Percentiles rank a stretch among this genome's conserved stretches.
These are phyloP conservation scores for Halophytophthora polymorphica DNA, from an alignment of 352 stramenopile genomes.

Conservation along the genomic window DNA sequence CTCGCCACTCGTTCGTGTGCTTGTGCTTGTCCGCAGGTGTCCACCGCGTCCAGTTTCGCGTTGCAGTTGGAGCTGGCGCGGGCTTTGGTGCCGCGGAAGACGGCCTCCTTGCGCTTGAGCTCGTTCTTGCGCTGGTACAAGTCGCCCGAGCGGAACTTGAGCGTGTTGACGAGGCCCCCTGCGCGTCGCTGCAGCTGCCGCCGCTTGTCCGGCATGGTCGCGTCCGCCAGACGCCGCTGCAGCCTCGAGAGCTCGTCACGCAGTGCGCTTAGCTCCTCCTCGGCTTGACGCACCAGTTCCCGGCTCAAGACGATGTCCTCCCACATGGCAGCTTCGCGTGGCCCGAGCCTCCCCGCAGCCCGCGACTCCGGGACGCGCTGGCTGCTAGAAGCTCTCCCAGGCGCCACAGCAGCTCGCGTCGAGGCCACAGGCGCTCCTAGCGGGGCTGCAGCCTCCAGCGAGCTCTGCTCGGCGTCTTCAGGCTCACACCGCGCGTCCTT, in stretches of 20 bases:
- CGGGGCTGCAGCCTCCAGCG: no score
- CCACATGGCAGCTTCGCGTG: conserved; percentile 26
- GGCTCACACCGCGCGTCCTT: background rate
- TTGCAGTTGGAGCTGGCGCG: conserved; percentile 5
- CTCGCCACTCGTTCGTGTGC: background rate
- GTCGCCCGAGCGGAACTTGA: conserved; percentile 65
- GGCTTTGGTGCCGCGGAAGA: conserved; percentile 22
- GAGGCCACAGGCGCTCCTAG: no score
- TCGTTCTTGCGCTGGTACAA: conserved; percentile 77
- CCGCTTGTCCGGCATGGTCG: conserved; percentile 32
- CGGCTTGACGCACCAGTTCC: conserved; percentile 62
- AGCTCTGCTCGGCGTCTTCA: background rate
- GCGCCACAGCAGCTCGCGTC: conserved; percentile 4
- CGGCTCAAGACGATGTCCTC: conserved; percentile 49
- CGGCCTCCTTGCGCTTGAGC: conserved; percentile 54
- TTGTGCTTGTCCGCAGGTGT: background rate
- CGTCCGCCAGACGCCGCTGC: conserved; percentile 36
- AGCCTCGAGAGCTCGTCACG: conserved; percentile 51
- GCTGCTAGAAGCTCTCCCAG: background rate
- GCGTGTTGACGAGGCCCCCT: conserved; percentile 46
- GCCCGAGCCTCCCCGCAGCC: background rate
- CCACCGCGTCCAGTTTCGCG: background rate
- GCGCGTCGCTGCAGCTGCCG: conserved; percentile 51
- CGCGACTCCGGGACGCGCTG: background rate
- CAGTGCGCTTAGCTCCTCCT: conserved; percentile 60